Conservation (phyloP, 192 early-diverging fungal genomes). For the Ramicandelaber brevisporus region DNA sequence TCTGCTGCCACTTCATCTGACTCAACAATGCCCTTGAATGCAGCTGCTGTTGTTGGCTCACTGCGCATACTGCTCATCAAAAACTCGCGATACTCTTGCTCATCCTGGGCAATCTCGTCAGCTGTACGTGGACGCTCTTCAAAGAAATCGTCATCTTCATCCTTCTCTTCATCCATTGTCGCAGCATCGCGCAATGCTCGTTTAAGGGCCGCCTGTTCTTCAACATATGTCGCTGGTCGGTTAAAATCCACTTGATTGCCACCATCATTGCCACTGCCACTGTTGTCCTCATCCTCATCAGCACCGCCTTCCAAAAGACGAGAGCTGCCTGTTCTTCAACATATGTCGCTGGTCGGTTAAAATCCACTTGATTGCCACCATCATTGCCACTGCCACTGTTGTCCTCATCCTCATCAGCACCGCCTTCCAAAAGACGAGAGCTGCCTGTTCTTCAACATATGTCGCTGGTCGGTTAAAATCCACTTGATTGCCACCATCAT, state of each 20-base stretch:
- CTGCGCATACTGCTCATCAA: constrained; percentile 48
- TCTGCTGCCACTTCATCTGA: constrained; percentile 25
- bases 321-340: constrained; percentile 49
- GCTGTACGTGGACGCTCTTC: constrained; percentile 41
- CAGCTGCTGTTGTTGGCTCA: constrained; percentile 3
- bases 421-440: constrained; percentile 11
- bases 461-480: constrained; percentile 20
- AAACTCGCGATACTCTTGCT: constrained; percentile 73
- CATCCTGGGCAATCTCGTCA: constrained; percentile 57
- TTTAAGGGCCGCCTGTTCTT: constrained; percentile 48
- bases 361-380: too few species aligned
- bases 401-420: constrained; percentile 9
- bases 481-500: constrained; percentile 1
- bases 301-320: constrained; percentile 3
- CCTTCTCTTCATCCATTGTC: constrained; percentile 15
- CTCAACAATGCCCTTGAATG: constrained; percentile 16
- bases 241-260: too few species aligned
- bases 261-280: too few species aligned
- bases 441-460: constrained; percentile 62
- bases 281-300: constrained; percentile 7
- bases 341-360: constrained; percentile 19
- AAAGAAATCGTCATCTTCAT: constrained; percentile 41
- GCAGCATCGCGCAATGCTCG: constrained; percentile 31
- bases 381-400: too few species aligned
- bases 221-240: constrained; percentile 23